Conservation (phyloP, 1,139 yeast genomes). For the Zygoascus hellenicus region DNA sequence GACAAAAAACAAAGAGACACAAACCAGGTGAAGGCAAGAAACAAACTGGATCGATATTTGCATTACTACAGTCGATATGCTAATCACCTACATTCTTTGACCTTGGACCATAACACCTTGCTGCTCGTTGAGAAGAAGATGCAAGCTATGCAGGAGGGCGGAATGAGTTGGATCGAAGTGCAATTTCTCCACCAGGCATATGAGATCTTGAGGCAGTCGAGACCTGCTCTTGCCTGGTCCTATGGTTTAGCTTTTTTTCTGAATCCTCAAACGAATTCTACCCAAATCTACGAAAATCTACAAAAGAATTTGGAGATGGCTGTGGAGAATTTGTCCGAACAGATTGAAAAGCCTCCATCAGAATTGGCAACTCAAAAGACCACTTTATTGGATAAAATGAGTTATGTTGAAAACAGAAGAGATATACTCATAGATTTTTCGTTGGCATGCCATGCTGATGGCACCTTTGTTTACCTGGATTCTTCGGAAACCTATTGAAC, state of each 20-base stretch:
- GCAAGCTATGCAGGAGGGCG: slow-evolving; percentile 56
- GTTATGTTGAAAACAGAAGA: slow-evolving; percentile 35
- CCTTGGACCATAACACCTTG: slow-evolving; percentile 63
- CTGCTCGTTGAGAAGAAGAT: slow-evolving; percentile 59
- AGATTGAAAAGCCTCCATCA: slow-evolving; percentile 44
- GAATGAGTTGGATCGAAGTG: slow-evolving; percentile 84
- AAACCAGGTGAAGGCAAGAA: slow-evolving; percentile 35
- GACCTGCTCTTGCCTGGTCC: slow-evolving; percentile 86
- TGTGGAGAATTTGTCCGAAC: slow-evolving; percentile 72
- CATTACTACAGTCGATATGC: slow-evolving; percentile 73
- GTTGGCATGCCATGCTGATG: slow-evolving; percentile 32
- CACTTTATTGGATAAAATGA: slow-evolving; percentile 33
- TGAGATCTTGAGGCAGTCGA: slow-evolving; percentile 55
- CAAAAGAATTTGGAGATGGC: slow-evolving; percentile 67
- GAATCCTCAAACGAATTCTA: slow-evolving; percentile 38
- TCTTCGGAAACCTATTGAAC: no score
- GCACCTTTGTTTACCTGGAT: slow-evolving; percentile 18
- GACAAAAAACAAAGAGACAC: slow-evolving; percentile 34
- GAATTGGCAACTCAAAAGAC: slow-evolving; percentile 31
- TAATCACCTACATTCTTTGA: slow-evolving; percentile 73
- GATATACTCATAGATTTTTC: slow-evolving; percentile 34
- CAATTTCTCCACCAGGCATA: slow-evolving; percentile 77
- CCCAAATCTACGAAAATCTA: slow-evolving; percentile 58
- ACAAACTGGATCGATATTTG: slow-evolving; percentile 57
- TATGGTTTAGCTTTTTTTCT: slow-evolving; percentile 76